Conservation (phyloP, 306 rosid species). For the Castanopsis chinensis region DNA sequence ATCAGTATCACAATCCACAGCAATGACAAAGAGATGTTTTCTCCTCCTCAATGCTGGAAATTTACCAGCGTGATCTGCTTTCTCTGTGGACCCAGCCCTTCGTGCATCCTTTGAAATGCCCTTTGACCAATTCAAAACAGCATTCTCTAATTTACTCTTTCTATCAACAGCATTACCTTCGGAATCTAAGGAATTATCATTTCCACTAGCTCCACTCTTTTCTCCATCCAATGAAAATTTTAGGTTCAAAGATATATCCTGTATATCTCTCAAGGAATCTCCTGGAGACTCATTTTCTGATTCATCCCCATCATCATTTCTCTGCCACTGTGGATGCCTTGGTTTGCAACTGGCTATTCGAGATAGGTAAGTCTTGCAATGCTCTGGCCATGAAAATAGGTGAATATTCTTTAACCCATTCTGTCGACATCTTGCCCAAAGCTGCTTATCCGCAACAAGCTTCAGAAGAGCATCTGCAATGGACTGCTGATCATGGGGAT, state of each 20-base stretch:
- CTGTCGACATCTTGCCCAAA: slow-evolving; percentile 82
- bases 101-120: slow-evolving; percentile 79
- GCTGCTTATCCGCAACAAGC: slow-evolving; percentile 88
- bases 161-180: slow-evolving; percentile 73
- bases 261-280: slow-evolving; percentile 96
- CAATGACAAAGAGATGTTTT: slow-evolving; percentile 73
- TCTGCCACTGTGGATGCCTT: slow-evolving; percentile 93
- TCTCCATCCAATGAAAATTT: slow-evolving; percentile 96
- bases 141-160: slow-evolving; percentile 67
- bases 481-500: slow-evolving; percentile 89
- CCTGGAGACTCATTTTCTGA: slow-evolving; percentile 91
- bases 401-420: slow-evolving; percentile 90
- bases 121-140: slow-evolving; percentile 89
- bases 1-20: slow-evolving; percentile 75
- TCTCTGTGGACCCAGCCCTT: slow-evolving; percentile 56
- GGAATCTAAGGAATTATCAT: slow-evolving; percentile 58
- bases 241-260: slow-evolving; percentile 86
- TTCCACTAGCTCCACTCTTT: slow-evolving; percentile 63
- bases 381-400: slow-evolving; percentile 94
- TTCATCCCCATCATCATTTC: slow-evolving; percentile 81
- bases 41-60: slow-evolving; percentile 96
- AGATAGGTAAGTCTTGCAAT: slow-evolving; percentile 90
- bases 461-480: slow-evolving; percentile 91
- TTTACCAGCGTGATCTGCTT: slow-evolving; percentile 73
- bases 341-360: slow-evolving; percentile 86